Evolutionary conservation across 371 early-diverging fungal species (phyloP).

Genomic region (Nematocida displodere): DNA sequence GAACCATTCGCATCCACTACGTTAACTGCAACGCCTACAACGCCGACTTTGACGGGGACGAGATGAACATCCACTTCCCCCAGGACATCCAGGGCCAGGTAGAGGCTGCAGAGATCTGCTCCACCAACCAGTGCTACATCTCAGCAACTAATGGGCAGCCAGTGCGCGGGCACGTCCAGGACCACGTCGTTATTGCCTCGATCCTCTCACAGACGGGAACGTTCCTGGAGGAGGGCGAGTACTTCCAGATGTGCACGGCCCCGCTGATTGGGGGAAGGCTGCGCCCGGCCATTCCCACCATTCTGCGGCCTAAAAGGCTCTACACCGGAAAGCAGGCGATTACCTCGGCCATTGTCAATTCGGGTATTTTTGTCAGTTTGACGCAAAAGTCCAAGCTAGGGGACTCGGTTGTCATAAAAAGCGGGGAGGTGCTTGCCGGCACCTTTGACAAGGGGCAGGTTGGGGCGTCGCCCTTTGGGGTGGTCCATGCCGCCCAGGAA

Average conservation of each 20-base stretch:
- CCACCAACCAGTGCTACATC: conserved; percentile 89
- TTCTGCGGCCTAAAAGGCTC: conserved; percentile 71
- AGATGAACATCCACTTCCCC: conserved; percentile 99
- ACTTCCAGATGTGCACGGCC: conserved; percentile 81
- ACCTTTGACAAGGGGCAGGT: conserved; percentile 92
- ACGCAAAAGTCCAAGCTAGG: conserved; percentile 78
- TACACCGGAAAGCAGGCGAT: conserved; percentile 96
- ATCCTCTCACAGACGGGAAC: conserved; percentile 80
- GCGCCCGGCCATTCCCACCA: conserved; percentile 47
- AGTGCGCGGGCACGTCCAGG: conserved; percentile 97
- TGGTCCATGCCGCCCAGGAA: conserved; percentile 91
- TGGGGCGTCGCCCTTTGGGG: conserved; percentile 81
- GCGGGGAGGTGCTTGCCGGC: conserved; percentile 80
- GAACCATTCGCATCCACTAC: conserved; percentile 98
- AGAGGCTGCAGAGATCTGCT: conserved; percentile 85
- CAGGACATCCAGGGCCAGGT: conserved; percentile 89
- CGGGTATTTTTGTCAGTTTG: conserved; percentile 71
- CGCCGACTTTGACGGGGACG: conserved; percentile 99
- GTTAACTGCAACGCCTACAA: conserved; percentile 89
- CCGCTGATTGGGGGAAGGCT: conserved; percentile 67
- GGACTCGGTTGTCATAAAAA: conserved; percentile 72
- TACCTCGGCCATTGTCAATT: conserved; percentile 50
- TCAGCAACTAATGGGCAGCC: conserved; percentile 93
- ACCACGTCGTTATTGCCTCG: conserved; percentile 92
- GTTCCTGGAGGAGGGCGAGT: conserved; percentile 79